These are phyloP conservation scores for Diaporthe sp. DNA, from an alignment of 2,329 filamentous ascomycete genomes.

Conservation along the genomic window DNA sequence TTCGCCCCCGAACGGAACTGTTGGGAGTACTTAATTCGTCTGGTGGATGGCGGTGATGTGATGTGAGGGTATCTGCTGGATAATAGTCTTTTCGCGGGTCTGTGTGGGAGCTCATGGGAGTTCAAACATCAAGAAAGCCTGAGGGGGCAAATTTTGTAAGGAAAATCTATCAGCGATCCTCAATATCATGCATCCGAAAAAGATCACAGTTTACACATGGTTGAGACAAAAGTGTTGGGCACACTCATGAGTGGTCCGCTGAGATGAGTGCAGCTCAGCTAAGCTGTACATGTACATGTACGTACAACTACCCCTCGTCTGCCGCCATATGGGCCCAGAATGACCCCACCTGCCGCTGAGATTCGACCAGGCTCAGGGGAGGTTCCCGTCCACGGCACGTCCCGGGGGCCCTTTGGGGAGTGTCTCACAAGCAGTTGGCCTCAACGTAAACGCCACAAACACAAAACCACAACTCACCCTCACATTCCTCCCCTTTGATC, in stretches of 20 bases:
- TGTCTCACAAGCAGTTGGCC: neutral
- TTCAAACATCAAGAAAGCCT: neutral
- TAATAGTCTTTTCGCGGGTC: no score
- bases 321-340: neutral
- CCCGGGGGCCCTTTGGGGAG: neutral
- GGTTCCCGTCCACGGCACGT: neutral
- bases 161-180: neutral
- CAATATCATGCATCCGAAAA: neutral
- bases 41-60: no score
- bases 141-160: neutral
- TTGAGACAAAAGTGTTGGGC: neutral
- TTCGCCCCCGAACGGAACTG: slow-evolving; percentile 14
- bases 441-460: neutral
- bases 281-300: neutral
- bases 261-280: neutral
- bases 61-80: neutral
- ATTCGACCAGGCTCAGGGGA: neutral
- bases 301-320: neutral
- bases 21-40: neutral
- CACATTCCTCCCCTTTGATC: neutral
- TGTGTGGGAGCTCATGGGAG: neutral
- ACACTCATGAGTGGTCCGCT: no score
- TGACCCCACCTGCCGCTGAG: neutral
- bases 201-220: neutral
- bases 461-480: neutral